Evolutionary conservation across 179 eudicot species (phyloP), one percentile per base, ranked within the genome.

Genomic region (Camellia oleifera): DNA sequence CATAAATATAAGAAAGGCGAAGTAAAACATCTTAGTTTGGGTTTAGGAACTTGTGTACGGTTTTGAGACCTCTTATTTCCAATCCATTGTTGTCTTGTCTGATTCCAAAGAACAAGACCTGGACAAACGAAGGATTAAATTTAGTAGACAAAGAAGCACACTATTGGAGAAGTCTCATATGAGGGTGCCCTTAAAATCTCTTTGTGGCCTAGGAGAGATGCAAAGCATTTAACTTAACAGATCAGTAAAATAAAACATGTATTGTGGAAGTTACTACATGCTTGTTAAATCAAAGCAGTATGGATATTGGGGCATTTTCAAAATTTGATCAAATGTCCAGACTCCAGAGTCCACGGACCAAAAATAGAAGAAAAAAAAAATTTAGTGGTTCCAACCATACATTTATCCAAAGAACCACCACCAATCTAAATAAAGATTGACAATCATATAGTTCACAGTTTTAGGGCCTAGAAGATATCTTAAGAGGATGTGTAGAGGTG

Each of bases 61-160:
- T 84, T 80, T 26, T 80, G 61, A 63, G 88, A 68, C 77, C 84
- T 83, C 86, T 84, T 87, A 72, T 86, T 88, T 77, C 91, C 95
- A 75, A 85, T 88, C 98, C 98, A 95, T 78, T 95, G 92, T 76
- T 89, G 93, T 88, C 97, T 90, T 60, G 80, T 76, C 76, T 95
- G 94, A 83, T 89, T 95, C 98, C 98, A 95, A 54, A 92, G 95
- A 83, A 91, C 88, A 77, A 92, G 84, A 56, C 97, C 98, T 95
- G 87, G 83, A 60, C 74, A 44, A 79, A 64, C 7, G 60, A 74
- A 57, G 77, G 20, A 42, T 48, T 3, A 17, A 54, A 42, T 46
- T 69, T 14, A 40, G 18, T 44, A 56, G 12, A 69, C 44, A 26
- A 2, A 32, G 23, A 3, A 4, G 23, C 17, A 63, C 52, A 48